phyloP scores from a whole-genome alignment of 2,329 filamentous ascomycete genomes.

The Colletotrichum sp. region DNA sequence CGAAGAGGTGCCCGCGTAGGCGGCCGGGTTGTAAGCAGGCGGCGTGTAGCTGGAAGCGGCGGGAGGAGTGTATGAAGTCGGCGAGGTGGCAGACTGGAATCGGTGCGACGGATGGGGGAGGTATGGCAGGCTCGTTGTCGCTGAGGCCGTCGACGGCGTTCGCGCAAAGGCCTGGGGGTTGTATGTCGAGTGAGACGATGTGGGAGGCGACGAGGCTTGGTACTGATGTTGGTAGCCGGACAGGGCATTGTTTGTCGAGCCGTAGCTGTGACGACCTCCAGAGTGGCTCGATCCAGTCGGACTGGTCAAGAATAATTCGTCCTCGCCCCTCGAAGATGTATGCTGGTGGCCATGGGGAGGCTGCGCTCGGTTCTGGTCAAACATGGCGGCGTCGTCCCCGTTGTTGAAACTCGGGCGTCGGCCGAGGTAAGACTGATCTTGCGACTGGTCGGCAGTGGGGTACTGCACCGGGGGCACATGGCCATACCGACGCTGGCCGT shows the following conservation, averaged over 20 bases:
- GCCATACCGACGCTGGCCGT: conserved; percentile 68
- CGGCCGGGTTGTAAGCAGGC: conserved; percentile 63
- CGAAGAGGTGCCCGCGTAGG: conserved; percentile 55
- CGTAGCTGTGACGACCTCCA: conserved; percentile 38
- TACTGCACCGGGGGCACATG: conserved; percentile 72
- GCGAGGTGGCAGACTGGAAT: conserved; percentile 41
- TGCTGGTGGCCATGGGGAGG: conserved; percentile 27
- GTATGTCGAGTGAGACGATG: conserved; percentile 60
- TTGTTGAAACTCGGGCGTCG: conserved; percentile 76
- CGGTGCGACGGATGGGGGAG: conserved; percentile 47
- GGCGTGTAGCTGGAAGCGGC: conserved; percentile 49
- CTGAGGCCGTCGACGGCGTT: conserved; percentile 59
- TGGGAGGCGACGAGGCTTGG: conserved; percentile 49
- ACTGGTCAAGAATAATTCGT: conserved; percentile 70
- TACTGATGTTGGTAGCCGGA: conserved; percentile 59
- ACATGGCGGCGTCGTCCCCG: conserved; percentile 69
- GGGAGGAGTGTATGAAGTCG: conserved; percentile 42
- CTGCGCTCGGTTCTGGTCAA: conserved; percentile 21
- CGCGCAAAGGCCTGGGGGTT: conserved; percentile 73
- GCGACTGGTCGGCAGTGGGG: conserved; percentile 49
- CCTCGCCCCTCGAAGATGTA: conserved; percentile 42
- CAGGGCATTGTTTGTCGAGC: conserved; percentile 50
- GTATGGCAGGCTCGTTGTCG: conserved; percentile 49
- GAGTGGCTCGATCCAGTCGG: conserved; percentile 37
- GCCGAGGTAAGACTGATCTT: conserved; percentile 44